Evolutionary conservation across 495 filamentous ascomycete species (phyloP).

Genomic region (Hypoxylon trugodes): DNA sequence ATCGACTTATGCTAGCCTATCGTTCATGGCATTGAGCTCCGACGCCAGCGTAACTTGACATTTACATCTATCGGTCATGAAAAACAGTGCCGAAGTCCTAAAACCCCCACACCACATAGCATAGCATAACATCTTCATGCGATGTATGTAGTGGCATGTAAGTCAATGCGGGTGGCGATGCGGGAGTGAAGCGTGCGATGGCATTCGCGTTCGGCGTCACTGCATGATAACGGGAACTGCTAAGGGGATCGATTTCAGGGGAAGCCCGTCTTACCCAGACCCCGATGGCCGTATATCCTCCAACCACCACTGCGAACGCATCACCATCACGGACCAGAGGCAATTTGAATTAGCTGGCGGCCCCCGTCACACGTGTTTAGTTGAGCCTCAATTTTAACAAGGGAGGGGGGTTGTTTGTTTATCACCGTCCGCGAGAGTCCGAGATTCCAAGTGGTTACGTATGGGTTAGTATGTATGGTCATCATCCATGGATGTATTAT

Average conservation of each 20-base stretch:
- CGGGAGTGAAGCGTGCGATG: no score
- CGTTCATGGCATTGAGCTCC: constrained; percentile 5
- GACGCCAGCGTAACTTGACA: constrained; percentile 12
- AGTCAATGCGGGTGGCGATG: constrained; percentile 5
- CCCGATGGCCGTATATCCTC: constrained; percentile 41
- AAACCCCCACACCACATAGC: constrained; percentile 6
- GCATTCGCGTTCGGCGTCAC: constrained; percentile 1
- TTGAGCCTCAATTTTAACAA: constrained; percentile 35
- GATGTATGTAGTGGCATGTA: background rate
- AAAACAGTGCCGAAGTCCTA: constrained; percentile 10
- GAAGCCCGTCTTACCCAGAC: constrained; percentile 22
- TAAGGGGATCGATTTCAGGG: constrained; percentile 31
- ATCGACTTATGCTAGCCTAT: background rate
- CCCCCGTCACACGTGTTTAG: constrained; percentile 29
- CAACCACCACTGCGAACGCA: constrained; percentile 32
- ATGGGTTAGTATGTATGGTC: background rate
- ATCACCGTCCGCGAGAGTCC: constrained; percentile 6
- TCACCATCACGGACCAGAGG: constrained; percentile 26
- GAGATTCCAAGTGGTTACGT: background rate
- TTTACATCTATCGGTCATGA: background rate
- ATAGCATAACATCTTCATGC: background rate
- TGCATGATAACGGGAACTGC: constrained; percentile 16
- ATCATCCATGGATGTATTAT: background rate
- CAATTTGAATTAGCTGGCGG: constrained; percentile 8
- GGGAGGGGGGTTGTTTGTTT: constrained; percentile 9